Percentiles rank a stretch among this genome's conserved stretches.
Conservation (phyloP, 1,139 yeast species). For the Pichiaceae sp. region DNA sequence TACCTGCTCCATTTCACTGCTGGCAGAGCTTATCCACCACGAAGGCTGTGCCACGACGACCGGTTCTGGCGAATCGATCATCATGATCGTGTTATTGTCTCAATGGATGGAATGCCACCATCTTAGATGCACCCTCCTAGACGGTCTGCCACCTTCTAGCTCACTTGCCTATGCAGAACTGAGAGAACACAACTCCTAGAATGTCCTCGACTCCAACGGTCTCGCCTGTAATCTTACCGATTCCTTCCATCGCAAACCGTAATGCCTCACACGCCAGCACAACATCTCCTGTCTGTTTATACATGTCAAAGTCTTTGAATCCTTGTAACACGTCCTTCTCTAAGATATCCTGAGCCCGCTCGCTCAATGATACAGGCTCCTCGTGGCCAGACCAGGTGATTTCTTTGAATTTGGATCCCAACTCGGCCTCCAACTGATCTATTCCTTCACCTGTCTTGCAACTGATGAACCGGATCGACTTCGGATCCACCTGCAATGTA, state of each 20-base stretch:
- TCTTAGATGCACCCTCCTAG: not conserved
- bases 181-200: conserved; percentile 82
- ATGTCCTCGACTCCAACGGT: conserved; percentile 87
- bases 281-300: conserved; percentile 53
- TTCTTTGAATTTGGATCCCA: conserved; percentile 37
- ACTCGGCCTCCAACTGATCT: conserved; percentile 28
- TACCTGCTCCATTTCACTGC: conserved; percentile 36
- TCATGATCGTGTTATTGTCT: too few relatives aligned
- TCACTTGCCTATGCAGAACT: conserved; percentile 88
- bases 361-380: conserved; percentile 65
- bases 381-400: conserved; percentile 38
- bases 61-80: not conserved
- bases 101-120: too few relatives aligned
- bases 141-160: not conserved
- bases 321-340: conserved; percentile 68
- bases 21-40: not conserved
- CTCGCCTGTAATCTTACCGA: conserved; percentile 88
- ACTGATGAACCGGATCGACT: conserved; percentile 43
- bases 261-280: conserved; percentile 79
- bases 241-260: conserved; percentile 70
- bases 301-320: conserved; percentile 47
- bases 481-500: conserved; percentile 8
- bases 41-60: not conserved
- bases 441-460: conserved; percentile 53
- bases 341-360: conserved; percentile 67